A percentile compares a stretch with the other conserved stretches of the same genome.
Evolutionary conservation across 192 early-diverging fungal genomes (phyloP).

Genomic region (Umbelopsis isabellina): DNA sequence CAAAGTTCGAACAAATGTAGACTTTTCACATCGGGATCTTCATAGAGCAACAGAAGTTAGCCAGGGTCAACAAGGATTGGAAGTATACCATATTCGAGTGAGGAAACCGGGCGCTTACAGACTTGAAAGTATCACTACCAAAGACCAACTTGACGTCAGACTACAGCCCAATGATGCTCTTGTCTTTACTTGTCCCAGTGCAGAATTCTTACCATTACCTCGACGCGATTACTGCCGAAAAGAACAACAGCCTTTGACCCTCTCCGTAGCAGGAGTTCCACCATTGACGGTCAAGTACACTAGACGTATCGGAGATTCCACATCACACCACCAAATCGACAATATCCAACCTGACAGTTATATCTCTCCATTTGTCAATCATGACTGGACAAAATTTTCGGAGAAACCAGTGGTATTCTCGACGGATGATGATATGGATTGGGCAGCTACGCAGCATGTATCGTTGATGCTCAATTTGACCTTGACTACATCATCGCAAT

Average conservation of each 20-base stretch:
- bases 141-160: slow-evolving; percentile 42
- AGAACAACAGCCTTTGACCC: slow-evolving; percentile 31
- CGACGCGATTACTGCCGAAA: slow-evolving; percentile 34
- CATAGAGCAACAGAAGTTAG: slow-evolving; percentile 40
- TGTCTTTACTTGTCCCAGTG: slow-evolving; percentile 45
- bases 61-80: slow-evolving; percentile 32
- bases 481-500: slow-evolving; percentile 24
- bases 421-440: slow-evolving; percentile 26
- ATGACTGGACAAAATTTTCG: slow-evolving; percentile 20
- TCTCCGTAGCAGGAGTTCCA: slow-evolving; percentile 45
- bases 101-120: slow-evolving; percentile 42
- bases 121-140: slow-evolving; percentile 34
- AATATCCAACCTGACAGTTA: slow-evolving; percentile 35
- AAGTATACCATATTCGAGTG: slow-evolving; percentile 39
- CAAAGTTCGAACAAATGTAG: neutral
- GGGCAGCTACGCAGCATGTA: slow-evolving; percentile 39
- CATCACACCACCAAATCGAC: slow-evolving; percentile 29
- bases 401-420: neutral
- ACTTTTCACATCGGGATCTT: slow-evolving; percentile 32
- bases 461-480: slow-evolving; percentile 38
- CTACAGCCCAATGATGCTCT: slow-evolving; percentile 37
- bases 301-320: slow-evolving; percentile 4
- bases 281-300: slow-evolving; percentile 44
- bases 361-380: slow-evolving; percentile 27
- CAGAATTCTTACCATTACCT: slow-evolving; percentile 28